phyloP scores from a whole-genome alignment of 2,329 filamentous ascomycete genomes.

The Mariannaea sp. region DNA sequence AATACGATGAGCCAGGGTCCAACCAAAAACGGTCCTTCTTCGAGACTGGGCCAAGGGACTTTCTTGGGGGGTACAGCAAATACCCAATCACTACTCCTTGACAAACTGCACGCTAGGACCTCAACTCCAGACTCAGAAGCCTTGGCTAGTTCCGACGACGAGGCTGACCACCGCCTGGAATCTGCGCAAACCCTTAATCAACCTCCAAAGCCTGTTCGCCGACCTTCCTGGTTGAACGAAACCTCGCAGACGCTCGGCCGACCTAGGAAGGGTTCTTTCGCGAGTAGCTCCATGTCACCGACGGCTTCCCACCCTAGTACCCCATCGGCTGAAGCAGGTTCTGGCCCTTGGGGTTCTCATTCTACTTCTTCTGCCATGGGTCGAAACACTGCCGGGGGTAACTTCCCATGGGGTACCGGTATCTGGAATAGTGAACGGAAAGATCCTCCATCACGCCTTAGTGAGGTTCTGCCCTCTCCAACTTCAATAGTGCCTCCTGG shows the following conservation, averaged over 20 bases:
- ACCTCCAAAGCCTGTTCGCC: conserved; percentile 67
- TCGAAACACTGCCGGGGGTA: conserved; percentile 52
- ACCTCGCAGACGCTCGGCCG: conserved; percentile 66
- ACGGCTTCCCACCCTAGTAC: conserved; percentile 81
- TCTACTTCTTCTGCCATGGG: conserved; percentile 53
- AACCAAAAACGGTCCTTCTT: conserved; percentile 54
- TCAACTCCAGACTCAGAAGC: conserved; percentile 95
- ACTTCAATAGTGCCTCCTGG: conserved; percentile 63
- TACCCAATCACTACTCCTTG: conserved; percentile 69
- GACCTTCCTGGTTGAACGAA: conserved; percentile 87
- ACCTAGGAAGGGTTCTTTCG: conserved; percentile 77
- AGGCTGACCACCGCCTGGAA: conserved; percentile 70
- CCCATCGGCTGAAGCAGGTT: conserved; percentile 67
- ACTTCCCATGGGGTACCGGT: conserved; percentile 76
- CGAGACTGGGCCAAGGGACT: conserved; percentile 56
- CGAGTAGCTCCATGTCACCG: conserved; percentile 76
- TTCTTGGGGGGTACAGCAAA: conserved; percentile 55
- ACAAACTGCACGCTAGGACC: conserved; percentile 77
- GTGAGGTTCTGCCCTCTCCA: conserved; percentile 76
- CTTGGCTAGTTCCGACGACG: conserved; percentile 92
- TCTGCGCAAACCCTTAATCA: conserved; percentile 52
- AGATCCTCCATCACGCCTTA: conserved; percentile 73
- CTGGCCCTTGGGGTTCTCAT: conserved; percentile 61
- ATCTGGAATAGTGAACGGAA: conserved; percentile 84
- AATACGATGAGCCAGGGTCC: conserved; percentile 57